Base-by-base conservation (phyloP, 768 basidiomycete genomes). In the Amanita rubescens region DNA sequence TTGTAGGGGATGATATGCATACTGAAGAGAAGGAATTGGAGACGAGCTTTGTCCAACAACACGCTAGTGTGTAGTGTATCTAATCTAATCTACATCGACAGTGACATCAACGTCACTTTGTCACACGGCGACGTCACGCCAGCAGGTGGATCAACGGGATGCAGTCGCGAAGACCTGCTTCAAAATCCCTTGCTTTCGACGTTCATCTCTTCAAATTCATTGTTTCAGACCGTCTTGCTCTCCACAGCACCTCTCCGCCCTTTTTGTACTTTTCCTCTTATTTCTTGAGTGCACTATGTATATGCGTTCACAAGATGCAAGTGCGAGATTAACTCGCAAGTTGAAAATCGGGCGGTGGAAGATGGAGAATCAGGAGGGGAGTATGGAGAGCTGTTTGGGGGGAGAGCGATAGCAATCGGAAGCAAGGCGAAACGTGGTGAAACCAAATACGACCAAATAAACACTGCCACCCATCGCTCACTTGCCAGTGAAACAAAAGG, bases 381-480 rank as follows among this genome's bases (percentile, higher is more conserved):
- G 27, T 34, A 30, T 24, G 51, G 51, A 15, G 33, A 49, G 35
- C 6, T 49, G 48, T 38, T 41, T 52, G 51, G 34, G 38, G 51
- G n/a, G 27, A 17, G 51, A 32, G 42, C 32, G 51, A 33, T 32
- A 33, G 25, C 35, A 30, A 46, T 46, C 44, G 51, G 50, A 43
- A 44, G 37, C 27, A 47, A 15, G 55, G 51, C 44, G 45, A 39
- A 51, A 19, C 35, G 51, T 35, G 35, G 25, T 17, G 46, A 17
- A 32, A 22, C 35, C 24, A 44, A 56, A 56, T 43, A 56, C 3
- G 1, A 10, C 22, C 55, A 56, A 56, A 56, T 17, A 56, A 27
- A 44, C 55, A 56, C 55, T 17, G 55, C 55, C 55, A 56, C 55
- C 34, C 54, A 17, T 41, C n/a, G 20, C 19, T 42, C 35, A 14